These are phyloP conservation scores for Pseudopyricularia cyperi DNA, from an alignment of 2,329 filamentous ascomycete genomes.

Conservation along the genomic window DNA sequence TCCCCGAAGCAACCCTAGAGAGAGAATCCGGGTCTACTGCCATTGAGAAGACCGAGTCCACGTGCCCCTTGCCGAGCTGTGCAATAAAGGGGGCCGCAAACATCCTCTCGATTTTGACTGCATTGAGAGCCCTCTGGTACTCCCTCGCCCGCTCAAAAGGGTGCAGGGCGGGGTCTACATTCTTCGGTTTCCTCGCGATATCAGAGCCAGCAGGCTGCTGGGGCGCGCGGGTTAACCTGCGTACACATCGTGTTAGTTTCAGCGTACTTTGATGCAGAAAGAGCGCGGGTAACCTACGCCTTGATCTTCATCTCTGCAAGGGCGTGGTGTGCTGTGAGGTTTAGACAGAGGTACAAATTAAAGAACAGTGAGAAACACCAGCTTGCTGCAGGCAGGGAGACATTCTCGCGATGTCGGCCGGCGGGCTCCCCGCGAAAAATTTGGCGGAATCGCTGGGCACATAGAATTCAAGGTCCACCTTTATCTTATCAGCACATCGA, in stretches of 20 bases:
- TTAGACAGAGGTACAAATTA: too few species aligned
- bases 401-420: not conserved
- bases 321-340: not conserved
- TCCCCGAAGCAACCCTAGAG: conserved; percentile 66
- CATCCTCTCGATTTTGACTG: conserved; percentile 76
- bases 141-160: conserved; percentile 85
- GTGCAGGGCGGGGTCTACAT: conserved; percentile 62
- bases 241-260: not conserved
- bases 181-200: conserved; percentile 3
- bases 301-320: conserved; percentile 1
- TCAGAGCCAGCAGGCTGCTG: conserved; percentile 3
- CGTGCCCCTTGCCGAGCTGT: conserved; percentile 79
- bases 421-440: not conserved
- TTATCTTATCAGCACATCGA: not conserved
- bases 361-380: too few species aligned
- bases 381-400: too few species aligned
- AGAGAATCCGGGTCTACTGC: conserved; percentile 67
- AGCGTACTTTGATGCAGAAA: not conserved
- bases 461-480: not conserved
- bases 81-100: conserved; percentile 55
- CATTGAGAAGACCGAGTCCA: conserved; percentile 77
- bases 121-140: conserved; percentile 59
- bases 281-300: not conserved
- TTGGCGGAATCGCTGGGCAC: not conserved
- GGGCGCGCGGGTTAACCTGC: conserved; percentile 1